Percentiles rank a stretch among this genome's conserved stretches.
Evolutionary conservation across 2,329 filamentous ascomycete genomes (phyloP).

Genomic region (Hyphodiscus sp.): DNA sequence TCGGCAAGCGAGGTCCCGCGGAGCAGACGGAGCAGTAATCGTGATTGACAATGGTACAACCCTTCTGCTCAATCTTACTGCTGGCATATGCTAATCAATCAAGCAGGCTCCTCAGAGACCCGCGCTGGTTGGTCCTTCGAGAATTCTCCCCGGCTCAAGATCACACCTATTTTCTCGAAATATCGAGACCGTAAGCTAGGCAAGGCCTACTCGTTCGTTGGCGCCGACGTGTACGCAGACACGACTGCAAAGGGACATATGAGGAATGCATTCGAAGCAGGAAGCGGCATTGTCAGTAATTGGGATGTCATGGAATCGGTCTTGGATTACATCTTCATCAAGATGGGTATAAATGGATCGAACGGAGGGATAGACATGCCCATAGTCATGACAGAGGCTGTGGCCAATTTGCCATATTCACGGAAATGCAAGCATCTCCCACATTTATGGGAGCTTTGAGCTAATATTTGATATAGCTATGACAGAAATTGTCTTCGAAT

Average conservation of each 20-base stretch:
- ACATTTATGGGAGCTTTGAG: slow-evolving; percentile 1
- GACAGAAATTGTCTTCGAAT: slow-evolving; percentile 96
- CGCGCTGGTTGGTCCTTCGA: slow-evolving; percentile 98
- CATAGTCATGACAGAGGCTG: slow-evolving; percentile 90
- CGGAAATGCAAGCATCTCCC: slow-evolving; percentile 62
- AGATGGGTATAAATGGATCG: slow-evolving; percentile 75
- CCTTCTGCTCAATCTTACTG: background rate
- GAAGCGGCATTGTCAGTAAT: slow-evolving; percentile 87
- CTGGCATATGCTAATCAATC: slow-evolving; percentile 14
- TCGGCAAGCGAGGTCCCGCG: slow-evolving; percentile 46
- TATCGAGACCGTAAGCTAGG: slow-evolving; percentile 92
- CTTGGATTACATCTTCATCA: slow-evolving; percentile 90
- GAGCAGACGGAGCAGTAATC: slow-evolving; percentile 63
- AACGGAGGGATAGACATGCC: slow-evolving; percentile 75
- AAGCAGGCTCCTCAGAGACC: slow-evolving; percentile 72
- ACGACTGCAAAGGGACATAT: slow-evolving; percentile 88
- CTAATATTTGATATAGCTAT: slow-evolving; percentile 57
- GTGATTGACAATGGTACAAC: slow-evolving; percentile 90
- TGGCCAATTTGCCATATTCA: slow-evolving; percentile 85
- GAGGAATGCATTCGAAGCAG: slow-evolving; percentile 83
- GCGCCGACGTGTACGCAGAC: slow-evolving; percentile 88
- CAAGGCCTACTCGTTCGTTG: slow-evolving; percentile 87
- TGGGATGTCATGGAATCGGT: slow-evolving; percentile 98
- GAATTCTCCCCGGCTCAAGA: slow-evolving; percentile 65
- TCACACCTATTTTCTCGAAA: slow-evolving; percentile 88